These are phyloP conservation scores for Tolypocladium ophioglossoides DNA, from an alignment of 2,329 filamentous ascomycete genomes.

Conservation along the genomic window DNA sequence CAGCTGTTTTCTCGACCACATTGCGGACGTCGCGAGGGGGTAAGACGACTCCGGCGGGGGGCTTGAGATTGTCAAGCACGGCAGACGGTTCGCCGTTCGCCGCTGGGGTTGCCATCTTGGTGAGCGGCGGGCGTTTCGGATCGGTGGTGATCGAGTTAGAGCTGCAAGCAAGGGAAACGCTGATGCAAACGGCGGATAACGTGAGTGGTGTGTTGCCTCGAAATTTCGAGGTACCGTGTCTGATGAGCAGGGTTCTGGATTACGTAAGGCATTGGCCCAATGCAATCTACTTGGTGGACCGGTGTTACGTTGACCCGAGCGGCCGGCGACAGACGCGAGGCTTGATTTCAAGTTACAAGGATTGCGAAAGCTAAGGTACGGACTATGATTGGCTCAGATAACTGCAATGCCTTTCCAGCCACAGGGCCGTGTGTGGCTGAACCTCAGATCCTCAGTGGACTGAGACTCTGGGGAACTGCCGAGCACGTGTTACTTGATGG, in stretches of 20 bases:
- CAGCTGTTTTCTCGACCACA: slow-evolving; percentile 87
- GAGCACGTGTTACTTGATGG: not conserved
- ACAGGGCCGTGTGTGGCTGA: not conserved
- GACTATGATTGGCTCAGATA: not conserved
- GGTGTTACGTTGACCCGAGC: not conserved
- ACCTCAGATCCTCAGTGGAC: not conserved
- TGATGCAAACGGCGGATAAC: not conserved
- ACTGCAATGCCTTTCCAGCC: not conserved
- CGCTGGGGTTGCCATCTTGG: not conserved
- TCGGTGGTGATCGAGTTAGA: not conserved
- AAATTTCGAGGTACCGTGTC: not conserved
- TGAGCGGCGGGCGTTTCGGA: not conserved
- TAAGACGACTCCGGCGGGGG: slow-evolving; percentile 73
- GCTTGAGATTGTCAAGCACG: slow-evolving; percentile 58
- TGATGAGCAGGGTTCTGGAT: not conserved
- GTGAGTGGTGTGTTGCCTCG: not conserved
- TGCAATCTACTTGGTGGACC: not conserved
- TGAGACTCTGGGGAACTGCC: not conserved
- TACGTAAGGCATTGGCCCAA: not conserved
- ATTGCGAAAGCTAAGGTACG: not conserved
- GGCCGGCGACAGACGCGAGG: not conserved
- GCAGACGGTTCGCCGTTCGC: slow-evolving; percentile 41
- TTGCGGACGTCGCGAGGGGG: slow-evolving; percentile 81
- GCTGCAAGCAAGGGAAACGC: not conserved
- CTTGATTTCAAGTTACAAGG: no score